Percentiles rank a stretch among this genome's conserved stretches.
phyloP scores from a whole-genome alignment of 345 rosid genomes.

The Melaleuca alternifolia region DNA sequence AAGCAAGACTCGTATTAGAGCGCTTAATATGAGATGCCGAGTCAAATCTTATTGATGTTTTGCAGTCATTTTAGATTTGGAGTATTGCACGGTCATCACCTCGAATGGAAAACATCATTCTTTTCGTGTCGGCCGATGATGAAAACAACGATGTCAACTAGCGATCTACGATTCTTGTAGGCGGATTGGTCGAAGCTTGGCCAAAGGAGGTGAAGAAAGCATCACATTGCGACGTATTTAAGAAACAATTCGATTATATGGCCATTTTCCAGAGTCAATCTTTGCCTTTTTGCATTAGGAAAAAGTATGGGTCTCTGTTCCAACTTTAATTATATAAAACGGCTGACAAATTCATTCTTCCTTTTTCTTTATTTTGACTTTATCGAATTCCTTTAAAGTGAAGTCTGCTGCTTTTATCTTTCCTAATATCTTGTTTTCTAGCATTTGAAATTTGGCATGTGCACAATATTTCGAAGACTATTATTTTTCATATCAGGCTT shows the following conservation, averaged over 20 bases:
- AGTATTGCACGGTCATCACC: neutral
- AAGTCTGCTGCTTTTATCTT: neutral
- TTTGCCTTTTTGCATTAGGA: too few relatives aligned
- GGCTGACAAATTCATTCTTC: too few relatives aligned
- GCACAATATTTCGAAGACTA: too few relatives aligned
- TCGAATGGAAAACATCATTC: neutral
- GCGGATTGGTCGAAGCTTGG: neutral
- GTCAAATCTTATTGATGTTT: neutral
- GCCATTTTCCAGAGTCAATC: neutral
- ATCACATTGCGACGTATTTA: too few relatives aligned
- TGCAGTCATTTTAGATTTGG: fast-evolving
- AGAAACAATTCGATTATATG: neutral
- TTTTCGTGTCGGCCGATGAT: neutral
- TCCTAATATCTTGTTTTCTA: too few relatives aligned
- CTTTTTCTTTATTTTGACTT: too few relatives aligned
- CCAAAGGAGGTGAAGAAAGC: neutral
- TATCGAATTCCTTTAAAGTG: neutral
- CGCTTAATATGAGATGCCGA: neutral
- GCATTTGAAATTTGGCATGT: neutral
- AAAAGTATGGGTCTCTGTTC: neutral
- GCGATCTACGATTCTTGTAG: neutral
- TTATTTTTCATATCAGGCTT: too few relatives aligned
- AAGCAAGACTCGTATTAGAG: neutral
- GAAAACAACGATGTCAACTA: neutral
- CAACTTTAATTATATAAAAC: neutral